Conservation (phyloP, 257 asterid species). For the Echites panduratus region DNA sequence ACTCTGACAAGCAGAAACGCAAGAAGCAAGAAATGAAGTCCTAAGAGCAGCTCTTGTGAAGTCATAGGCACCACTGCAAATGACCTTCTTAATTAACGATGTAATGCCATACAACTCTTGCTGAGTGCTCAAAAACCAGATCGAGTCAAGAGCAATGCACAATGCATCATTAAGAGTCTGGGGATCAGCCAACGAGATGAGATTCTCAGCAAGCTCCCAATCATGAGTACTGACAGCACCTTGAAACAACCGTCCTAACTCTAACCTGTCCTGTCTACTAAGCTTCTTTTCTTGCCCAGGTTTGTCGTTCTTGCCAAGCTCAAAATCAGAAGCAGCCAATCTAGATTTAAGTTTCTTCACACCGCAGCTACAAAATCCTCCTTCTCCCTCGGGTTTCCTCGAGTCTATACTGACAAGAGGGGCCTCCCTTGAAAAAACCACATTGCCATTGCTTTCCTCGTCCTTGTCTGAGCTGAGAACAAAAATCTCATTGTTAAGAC, state of each 20-base stretch:
- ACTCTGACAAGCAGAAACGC: slow-evolving; percentile 97
- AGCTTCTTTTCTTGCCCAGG: slow-evolving; percentile 48
- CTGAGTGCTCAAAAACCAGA: slow-evolving; percentile 82
- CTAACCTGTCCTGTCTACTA: slow-evolving; percentile 83
- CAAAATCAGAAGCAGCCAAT: slow-evolving; percentile 51
- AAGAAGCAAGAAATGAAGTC: slow-evolving; percentile 96
- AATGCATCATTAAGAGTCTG: slow-evolving; percentile 88
- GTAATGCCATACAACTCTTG: slow-evolving; percentile 75
- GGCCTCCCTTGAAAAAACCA: slow-evolving; percentile 62
- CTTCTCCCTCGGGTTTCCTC: slow-evolving; percentile 33
- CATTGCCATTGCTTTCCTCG: slow-evolving; percentile 55
- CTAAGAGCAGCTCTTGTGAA: slow-evolving; percentile 93
- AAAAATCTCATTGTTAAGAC: slow-evolving; percentile 23
- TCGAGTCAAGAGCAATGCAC: slow-evolving; percentile 87
- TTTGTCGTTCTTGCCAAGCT: slow-evolving; percentile 55
- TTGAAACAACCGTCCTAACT: slow-evolving; percentile 83
- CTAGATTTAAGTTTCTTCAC: slow-evolving; percentile 78
- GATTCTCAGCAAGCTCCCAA: slow-evolving; percentile 93
- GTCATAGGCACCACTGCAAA: slow-evolving; percentile 82
- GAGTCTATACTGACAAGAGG: slow-evolving; percentile 55
- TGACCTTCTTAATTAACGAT: slow-evolving; percentile 71
- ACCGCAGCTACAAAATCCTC: slow-evolving; percentile 51
- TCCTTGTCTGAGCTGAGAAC: slow-evolving; percentile 36
- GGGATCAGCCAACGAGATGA: slow-evolving; percentile 80
- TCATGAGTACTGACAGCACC: slow-evolving; percentile 89